These are phyloP conservation scores for Sarocladium kiliense DNA, from an alignment of 2,329 filamentous ascomycete species.

Conservation along the genomic window DNA sequence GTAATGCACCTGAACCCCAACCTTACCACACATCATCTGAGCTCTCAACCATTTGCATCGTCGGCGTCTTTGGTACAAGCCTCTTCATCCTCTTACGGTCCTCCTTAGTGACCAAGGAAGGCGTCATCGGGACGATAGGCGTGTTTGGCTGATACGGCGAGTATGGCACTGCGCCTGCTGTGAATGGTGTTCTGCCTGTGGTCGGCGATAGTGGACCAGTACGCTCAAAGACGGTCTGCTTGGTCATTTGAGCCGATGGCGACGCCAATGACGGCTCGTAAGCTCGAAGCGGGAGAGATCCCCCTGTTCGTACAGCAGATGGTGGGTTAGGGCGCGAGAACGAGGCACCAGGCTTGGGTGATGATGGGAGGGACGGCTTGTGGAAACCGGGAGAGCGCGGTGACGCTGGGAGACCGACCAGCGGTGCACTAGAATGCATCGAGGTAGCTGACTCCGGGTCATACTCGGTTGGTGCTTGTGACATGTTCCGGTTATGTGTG, in stretches of 20 bases:
- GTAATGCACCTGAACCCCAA: neutral
- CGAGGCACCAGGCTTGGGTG: constrained; percentile 45
- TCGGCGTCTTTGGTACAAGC: constrained; percentile 58
- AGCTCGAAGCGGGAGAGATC: constrained; percentile 54
- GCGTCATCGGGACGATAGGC: constrained; percentile 70
- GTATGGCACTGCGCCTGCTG: constrained; percentile 61
- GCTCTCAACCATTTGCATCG: constrained; percentile 55
- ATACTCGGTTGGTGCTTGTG: constrained; percentile 32
- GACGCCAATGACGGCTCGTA: constrained; percentile 54
- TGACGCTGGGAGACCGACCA: constrained; percentile 33
- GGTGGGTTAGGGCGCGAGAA: constrained; percentile 46
- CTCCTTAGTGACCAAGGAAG: constrained; percentile 64
- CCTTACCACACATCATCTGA: constrained; percentile 60
- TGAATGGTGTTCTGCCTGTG: constrained; percentile 57
- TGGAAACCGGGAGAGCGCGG: neutral
- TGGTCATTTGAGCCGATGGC: constrained; percentile 48
- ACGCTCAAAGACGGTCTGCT: constrained; percentile 61
- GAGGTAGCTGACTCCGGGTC: constrained; percentile 49
- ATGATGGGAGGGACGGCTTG: constrained; percentile 32
- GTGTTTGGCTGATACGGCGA: constrained; percentile 76
- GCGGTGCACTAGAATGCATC: constrained; percentile 43
- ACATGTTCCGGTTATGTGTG: constrained; percentile 23
- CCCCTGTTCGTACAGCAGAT: constrained; percentile 51
- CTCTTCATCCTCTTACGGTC: constrained; percentile 66
- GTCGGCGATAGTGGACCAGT: constrained; percentile 48